Conservation (phyloP, 495 filamentous ascomycete genomes). For the Neurospora sp. region DNA sequence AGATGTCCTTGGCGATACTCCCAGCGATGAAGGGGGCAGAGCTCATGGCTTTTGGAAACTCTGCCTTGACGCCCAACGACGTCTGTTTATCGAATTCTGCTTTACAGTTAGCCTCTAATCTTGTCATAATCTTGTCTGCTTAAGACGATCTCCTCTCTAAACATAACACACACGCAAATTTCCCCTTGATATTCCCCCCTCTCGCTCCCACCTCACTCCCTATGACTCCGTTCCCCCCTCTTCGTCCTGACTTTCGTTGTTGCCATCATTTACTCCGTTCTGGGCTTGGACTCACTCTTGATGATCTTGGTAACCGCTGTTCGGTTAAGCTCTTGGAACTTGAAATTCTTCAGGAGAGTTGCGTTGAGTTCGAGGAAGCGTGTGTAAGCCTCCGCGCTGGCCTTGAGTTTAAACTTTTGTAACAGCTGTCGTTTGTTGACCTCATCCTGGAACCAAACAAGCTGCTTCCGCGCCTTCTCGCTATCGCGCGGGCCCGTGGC, state of each 20-base stretch:
- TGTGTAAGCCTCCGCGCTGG: constrained; percentile 45
- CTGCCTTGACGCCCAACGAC: constrained; percentile 46
- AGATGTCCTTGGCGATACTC: constrained; percentile 54
- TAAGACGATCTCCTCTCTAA: neutral
- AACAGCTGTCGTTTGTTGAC: constrained; percentile 41
- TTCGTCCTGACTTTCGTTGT: neutral
- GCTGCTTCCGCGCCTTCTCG: constrained; percentile 40
- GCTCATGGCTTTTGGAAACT: constrained; percentile 41
- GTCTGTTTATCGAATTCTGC: constrained; percentile 75
- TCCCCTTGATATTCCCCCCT: too few relatives aligned
- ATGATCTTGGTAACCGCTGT: constrained; percentile 63
- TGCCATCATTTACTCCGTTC: neutral
- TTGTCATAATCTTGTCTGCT: neutral
- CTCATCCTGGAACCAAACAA: constrained; percentile 50
- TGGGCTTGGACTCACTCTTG: constrained; percentile 47
- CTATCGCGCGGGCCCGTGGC: constrained; percentile 48
- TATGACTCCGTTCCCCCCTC: neutral
- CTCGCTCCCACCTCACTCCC: neutral
- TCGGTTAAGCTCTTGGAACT: constrained; percentile 65
- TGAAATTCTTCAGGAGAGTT: constrained; percentile 51
- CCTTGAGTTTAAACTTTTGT: constrained; percentile 46
- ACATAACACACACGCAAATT: neutral
- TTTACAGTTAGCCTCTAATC: constrained; percentile 1
- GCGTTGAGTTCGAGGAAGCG: constrained; percentile 57
- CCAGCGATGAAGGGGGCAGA: constrained; percentile 42